Base-by-base conservation (phyloP, 2,329 filamentous ascomycete genomes). In the Aspergillus fischeri region DNA sequence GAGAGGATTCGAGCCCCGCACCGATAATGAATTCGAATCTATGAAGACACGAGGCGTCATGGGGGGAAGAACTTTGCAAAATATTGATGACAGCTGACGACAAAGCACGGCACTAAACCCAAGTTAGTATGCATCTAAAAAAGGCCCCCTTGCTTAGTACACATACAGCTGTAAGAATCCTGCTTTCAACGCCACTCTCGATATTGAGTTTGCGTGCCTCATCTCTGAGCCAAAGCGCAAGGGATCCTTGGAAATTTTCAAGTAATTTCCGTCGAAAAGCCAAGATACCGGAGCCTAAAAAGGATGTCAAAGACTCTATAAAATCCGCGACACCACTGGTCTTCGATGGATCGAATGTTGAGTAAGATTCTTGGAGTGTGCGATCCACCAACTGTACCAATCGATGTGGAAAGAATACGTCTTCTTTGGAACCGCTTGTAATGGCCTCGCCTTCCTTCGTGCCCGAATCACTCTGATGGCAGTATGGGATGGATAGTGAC, bases 351-450 rank as follows among this genome's bases (percentile, higher is more conserved):
- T 76, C 65, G 8, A 80, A 69, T 0, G 75, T 67, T 1, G 72
- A 65, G 67, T 91, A 95, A 0, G 82, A 74, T 3, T 73, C 73
- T 9, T 74, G 71, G 47, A 93, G 75, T 0, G 83, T 75, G 14
- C 76, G 70, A 54, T 78, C 80, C 48, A 85, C 74, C 14, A 88
- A 79, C 47, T 80, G 80, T 66, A 92, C 89, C 0, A 95, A 73
- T 53, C 84, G 78, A 53, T 86, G 82, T 4, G 70, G 70, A 20
- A 69, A 65, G 4, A 59, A 42, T 5, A 57, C 21, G 24, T 20
- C 52, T 45, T 45, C 42, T 4, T 50, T 38, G 0, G 25, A 49
- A n/a, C 17, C 10, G 3, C 38, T 41, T 8, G 47, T 28, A 24
- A 41, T 47, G 17, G 51, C 57, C 28, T 42, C 48, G 11, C n/a